A percentile compares a stretch with the other conserved stretches of the same genome.
phyloP scores from a whole-genome alignment of 305 asterid species.

The Ajuga reptans region DNA sequence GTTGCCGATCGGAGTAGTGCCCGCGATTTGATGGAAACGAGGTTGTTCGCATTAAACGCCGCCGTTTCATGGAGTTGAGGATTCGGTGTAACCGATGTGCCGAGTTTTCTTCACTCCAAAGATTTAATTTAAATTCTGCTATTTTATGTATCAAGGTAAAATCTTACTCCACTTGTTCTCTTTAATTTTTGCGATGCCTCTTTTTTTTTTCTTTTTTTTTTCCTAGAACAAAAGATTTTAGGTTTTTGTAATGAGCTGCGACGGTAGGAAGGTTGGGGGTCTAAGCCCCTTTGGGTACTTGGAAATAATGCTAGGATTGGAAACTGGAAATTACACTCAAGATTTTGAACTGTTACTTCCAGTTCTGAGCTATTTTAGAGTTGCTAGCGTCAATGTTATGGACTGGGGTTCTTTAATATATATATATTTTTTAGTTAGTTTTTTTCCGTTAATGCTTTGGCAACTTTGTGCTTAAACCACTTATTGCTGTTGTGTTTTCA shows the following conservation, averaged over 20 bases:
- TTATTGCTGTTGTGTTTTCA: background rate
- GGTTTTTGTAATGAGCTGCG: slow-evolving; percentile 14
- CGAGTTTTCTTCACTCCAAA: slow-evolving; percentile 26
- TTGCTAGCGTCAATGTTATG: slow-evolving; percentile 10
- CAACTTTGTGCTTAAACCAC: slow-evolving; percentile 11
- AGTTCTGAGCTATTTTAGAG: background rate
- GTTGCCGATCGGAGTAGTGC: slow-evolving; percentile 42
- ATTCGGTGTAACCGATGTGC: slow-evolving; percentile 57
- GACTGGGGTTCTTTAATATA: slow-evolving; percentile 18
- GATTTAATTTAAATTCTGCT: slow-evolving; percentile 35
- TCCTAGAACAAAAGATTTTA: background rate
- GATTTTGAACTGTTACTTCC: slow-evolving; percentile 6
- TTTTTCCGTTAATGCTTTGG: slow-evolving; percentile 13
- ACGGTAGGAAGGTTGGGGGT: slow-evolving; percentile 1
- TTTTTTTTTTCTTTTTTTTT: background rate
- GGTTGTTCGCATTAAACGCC: slow-evolving; percentile 33
- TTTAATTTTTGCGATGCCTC: background rate
- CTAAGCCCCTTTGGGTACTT: slow-evolving; percentile 8
- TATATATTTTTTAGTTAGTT: background rate
- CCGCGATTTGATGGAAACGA: slow-evolving; percentile 45
- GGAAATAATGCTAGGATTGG: background rate
- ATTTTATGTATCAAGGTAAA: slow-evolving; percentile 28
- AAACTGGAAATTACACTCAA: background rate
- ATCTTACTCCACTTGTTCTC: background rate
- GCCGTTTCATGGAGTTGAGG: slow-evolving; percentile 58